Conservation (phyloP, 306 rosid species). For the Myrica gale region DNA sequence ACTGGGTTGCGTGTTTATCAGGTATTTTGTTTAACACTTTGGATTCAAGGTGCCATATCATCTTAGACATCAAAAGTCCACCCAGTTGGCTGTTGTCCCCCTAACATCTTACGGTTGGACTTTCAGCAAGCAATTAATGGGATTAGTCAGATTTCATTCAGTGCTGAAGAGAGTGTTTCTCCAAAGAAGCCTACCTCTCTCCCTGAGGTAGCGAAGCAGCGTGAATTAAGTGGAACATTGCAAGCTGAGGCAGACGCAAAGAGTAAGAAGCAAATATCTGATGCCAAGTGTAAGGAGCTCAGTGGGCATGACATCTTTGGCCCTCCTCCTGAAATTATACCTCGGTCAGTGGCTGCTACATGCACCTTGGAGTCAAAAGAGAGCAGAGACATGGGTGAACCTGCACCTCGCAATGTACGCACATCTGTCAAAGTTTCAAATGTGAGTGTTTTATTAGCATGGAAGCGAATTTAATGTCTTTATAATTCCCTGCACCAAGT, state of each 20-base stretch:
- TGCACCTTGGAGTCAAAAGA: background rate
- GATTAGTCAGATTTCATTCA: constrained; percentile 77
- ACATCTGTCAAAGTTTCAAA: constrained; percentile 47
- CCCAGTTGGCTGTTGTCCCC: background rate
- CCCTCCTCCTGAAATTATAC: constrained; percentile 65
- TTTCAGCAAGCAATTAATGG: constrained; percentile 65
- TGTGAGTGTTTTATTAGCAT: constrained; percentile 52
- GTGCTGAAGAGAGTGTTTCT: background rate
- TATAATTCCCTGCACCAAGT: background rate
- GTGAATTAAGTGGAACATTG: constrained; percentile 77
- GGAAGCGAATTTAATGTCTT: constrained; percentile 8
- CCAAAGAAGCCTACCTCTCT: background rate
- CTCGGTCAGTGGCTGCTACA: constrained; percentile 37
- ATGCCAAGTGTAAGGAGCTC: constrained; percentile 80
- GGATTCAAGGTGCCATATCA: background rate
- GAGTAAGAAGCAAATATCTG: constrained; percentile 54
- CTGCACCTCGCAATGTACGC: constrained; percentile 7
- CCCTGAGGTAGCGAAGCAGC: constrained; percentile 76
- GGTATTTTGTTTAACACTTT: constrained; percentile 37
- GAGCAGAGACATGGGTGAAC: background rate
- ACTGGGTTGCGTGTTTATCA: constrained; percentile 62
- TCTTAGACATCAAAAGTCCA: background rate
- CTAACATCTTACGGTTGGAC: background rate
- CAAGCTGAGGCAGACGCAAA: constrained; percentile 47
- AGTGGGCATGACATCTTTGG: constrained; percentile 84